phyloP scores from a whole-genome alignment of 108 stramenopile species.

The Pseudonitzschia multiseries region DNA sequence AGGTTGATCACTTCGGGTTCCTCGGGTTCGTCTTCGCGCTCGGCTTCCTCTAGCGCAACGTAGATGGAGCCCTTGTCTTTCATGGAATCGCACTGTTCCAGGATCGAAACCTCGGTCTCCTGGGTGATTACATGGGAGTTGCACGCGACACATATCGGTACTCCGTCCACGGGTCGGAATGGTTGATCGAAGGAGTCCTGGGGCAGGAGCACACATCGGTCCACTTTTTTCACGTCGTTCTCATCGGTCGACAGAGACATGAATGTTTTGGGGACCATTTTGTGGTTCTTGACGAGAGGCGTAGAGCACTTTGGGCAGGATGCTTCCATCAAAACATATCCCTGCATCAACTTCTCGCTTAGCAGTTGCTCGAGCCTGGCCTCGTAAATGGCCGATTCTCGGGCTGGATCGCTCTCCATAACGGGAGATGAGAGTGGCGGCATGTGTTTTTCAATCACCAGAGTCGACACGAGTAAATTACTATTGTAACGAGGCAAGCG shows the following conservation, averaged over 20 bases:
- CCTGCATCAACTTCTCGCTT: slow-evolving; percentile 44
- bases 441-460: too few species aligned
- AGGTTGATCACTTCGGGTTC: slow-evolving; percentile 2
- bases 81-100: slow-evolving; percentile 31
- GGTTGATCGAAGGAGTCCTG: slow-evolving; percentile 26
- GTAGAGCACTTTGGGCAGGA: slow-evolving; percentile 46
- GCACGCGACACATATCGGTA: slow-evolving; percentile 54
- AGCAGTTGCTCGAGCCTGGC: slow-evolving; percentile 37
- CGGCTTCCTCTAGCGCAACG: slow-evolving; percentile 17
- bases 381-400: slow-evolving; percentile 6
- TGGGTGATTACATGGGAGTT: slow-evolving; percentile 41
- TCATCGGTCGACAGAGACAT: not conserved
- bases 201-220: slow-evolving; percentile 11
- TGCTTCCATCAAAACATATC: slow-evolving; percentile 42
- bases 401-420: not conserved
- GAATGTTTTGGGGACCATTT: not conserved
- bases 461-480: too few species aligned
- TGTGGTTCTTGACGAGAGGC: slow-evolving; percentile 39
- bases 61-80: slow-evolving; percentile 26
- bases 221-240: not conserved
- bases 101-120: slow-evolving; percentile 28
- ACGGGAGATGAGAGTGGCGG: too few species aligned
- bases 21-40: not conserved
- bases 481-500: too few species aligned
- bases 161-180: slow-evolving; percentile 41